A percentile compares a stretch with the other conserved stretches of the same genome.
Conservation (phyloP, 169 alveolate genomes). For the Eimeria praecox region DNA sequence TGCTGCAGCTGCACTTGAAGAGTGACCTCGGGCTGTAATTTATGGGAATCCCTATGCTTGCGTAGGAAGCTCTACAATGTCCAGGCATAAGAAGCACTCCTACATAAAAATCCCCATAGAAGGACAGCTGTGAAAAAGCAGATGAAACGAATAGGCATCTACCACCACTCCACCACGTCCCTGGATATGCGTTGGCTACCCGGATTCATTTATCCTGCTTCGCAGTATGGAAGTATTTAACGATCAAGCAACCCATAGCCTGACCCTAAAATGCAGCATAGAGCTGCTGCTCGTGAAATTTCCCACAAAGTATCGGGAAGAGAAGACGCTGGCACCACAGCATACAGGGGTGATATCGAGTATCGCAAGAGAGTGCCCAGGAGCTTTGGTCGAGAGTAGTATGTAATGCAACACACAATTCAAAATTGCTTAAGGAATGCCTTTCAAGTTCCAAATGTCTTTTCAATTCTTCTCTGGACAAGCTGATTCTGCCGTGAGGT, state of each 20-base stretch:
- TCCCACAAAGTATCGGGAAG: neutral
- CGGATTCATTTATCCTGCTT: neutral
- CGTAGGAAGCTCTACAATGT: neutral
- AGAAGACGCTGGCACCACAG: neutral
- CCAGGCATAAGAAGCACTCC: neutral
- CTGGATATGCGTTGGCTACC: neutral
- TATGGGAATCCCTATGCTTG: neutral
- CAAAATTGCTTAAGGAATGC: neutral
- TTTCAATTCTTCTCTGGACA: neutral
- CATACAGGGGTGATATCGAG: neutral
- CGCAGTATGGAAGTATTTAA: neutral
- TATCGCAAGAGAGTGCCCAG: constrained; percentile 5
- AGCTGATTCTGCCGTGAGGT: neutral
- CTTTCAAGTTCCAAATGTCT: neutral
- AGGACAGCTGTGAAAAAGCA: neutral
- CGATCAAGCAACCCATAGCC: neutral
- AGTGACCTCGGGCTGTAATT: neutral
- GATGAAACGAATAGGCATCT: neutral
- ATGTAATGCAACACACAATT: neutral
- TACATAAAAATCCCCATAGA: neutral
- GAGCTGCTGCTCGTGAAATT: neutral
- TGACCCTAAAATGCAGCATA: neutral
- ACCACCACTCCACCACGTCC: neutral
- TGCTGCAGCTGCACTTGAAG: constrained; percentile 2
- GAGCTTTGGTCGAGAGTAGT: neutral